phyloP scores from a whole-genome alignment of 192 early-diverging fungal genomes.

The Kappamyces sp. region DNA sequence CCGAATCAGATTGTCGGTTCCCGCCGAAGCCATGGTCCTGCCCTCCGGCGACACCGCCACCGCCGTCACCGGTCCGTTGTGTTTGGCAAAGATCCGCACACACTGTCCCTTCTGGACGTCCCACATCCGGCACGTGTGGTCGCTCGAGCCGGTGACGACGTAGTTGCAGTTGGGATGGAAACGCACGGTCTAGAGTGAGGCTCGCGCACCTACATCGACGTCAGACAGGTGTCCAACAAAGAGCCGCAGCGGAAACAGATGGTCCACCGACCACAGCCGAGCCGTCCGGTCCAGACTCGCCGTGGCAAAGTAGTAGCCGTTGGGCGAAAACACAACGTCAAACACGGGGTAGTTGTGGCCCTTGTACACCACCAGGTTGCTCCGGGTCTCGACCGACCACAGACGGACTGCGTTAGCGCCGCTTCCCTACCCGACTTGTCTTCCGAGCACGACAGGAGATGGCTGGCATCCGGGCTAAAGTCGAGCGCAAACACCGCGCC shows the following conservation, averaged over 20 bases:
- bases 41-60: slow-evolving; percentile 93
- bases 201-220: slow-evolving; percentile 82
- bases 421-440: slow-evolving; percentile 70
- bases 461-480: slow-evolving; percentile 79
- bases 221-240: slow-evolving; percentile 98
- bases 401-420: slow-evolving; percentile 60
- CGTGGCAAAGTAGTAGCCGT: slow-evolving; percentile 95
- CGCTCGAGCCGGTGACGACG: slow-evolving; percentile 84
- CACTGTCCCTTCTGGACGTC: slow-evolving; percentile 84
- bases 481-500: slow-evolving; percentile 84
- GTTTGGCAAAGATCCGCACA: slow-evolving; percentile 85
- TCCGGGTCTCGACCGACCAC: slow-evolving; percentile 87
- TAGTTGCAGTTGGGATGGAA: slow-evolving; percentile 98
- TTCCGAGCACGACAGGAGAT: slow-evolving; percentile 83
- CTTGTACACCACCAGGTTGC: slow-evolving; percentile 90
- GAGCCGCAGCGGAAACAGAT: slow-evolving; percentile 89
- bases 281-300: slow-evolving; percentile 93
- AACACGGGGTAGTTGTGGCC: slow-evolving; percentile 97
- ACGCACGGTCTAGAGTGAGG: slow-evolving; percentile 58
- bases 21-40: slow-evolving; percentile 78
- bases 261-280: slow-evolving; percentile 93
- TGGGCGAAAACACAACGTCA: slow-evolving; percentile 88
- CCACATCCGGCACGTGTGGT: slow-evolving; percentile 86
- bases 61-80: slow-evolving; percentile 72
- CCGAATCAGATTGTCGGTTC: slow-evolving; percentile 71